Evolutionary conservation across 2,329 filamentous ascomycete genomes (phyloP).

Genomic region (Colletotrichum magnum): DNA sequence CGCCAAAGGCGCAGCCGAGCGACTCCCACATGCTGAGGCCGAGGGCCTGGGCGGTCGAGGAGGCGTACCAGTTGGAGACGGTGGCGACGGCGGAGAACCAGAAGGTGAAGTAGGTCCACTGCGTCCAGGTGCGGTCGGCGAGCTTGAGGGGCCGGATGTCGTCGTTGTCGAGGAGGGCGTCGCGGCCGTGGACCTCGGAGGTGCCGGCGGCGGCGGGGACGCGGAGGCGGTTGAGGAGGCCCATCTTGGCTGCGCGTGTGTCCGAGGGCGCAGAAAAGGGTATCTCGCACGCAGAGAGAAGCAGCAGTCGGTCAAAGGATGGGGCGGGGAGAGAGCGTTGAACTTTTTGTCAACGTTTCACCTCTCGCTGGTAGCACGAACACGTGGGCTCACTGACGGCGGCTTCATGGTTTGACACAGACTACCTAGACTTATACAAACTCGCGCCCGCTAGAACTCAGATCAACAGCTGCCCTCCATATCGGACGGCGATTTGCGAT

Average conservation of each 20-base stretch:
- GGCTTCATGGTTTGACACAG: not conserved
- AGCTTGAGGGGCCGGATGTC: constrained; percentile 56
- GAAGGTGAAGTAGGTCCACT: constrained; percentile 56
- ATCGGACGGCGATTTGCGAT: not conserved
- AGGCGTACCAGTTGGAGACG: constrained; percentile 56
- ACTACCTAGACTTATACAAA: too few species aligned
- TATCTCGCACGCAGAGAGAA: not conserved
- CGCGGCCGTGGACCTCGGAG: constrained; percentile 43
- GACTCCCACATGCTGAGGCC: constrained; percentile 66
- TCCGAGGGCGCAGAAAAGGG: not conserved
- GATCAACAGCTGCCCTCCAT: too few species aligned
- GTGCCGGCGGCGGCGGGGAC: constrained; percentile 31
- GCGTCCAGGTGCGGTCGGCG: constrained; percentile 57
- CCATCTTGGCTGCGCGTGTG: constrained; percentile 14
- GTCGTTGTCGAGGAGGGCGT: constrained; percentile 56
- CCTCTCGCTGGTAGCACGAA: too few species aligned
- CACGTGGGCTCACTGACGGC: not conserved
- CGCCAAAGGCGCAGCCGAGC: constrained; percentile 56
- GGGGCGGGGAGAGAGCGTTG: too few species aligned
- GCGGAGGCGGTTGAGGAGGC: constrained; percentile 27
- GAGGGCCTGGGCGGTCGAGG: constrained; percentile 54
- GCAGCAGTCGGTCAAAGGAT: not conserved
- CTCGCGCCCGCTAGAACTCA: too few species aligned
- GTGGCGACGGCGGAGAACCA: constrained; percentile 59
- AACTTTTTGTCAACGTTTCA: too few species aligned